Evolutionary conservation across 495 filamentous ascomycete species (phyloP).

Genomic region (Hypoxylon fragiforme): DNA sequence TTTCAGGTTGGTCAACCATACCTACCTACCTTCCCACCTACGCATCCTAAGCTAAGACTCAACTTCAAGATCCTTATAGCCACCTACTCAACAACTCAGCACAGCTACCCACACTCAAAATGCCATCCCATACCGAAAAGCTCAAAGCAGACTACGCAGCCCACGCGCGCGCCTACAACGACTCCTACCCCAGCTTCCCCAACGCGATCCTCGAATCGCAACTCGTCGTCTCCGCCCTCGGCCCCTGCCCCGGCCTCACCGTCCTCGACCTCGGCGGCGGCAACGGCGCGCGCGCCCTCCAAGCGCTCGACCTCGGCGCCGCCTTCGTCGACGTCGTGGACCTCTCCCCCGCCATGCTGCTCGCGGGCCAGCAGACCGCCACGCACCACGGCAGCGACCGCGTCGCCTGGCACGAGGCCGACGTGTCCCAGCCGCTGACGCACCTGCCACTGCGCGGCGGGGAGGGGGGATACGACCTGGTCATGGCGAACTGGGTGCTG

Average conservation of each 20-base stretch:
- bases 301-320: constrained; percentile 33
- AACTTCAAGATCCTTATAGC: too few relatives aligned
- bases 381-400: background rate
- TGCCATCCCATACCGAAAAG: background rate
- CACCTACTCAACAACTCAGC: too few relatives aligned
- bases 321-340: constrained; percentile 38
- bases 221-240: constrained; percentile 6
- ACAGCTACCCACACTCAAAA: background rate
- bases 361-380: background rate
- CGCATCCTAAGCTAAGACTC: too few relatives aligned
- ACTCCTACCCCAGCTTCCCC: background rate
- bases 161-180: background rate
- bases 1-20: too few relatives aligned
- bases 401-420: constrained; percentile 29
- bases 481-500: constrained; percentile 33
- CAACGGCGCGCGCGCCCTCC: constrained; percentile 38
- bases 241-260: constrained; percentile 20
- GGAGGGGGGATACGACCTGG: constrained; percentile 35
- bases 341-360: constrained; percentile 37
- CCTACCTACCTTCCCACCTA: too few relatives aligned
- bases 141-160: background rate
- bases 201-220: background rate
- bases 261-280: constrained; percentile 46
- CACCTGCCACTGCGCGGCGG: constrained; percentile 17
- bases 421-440: constrained; percentile 30